Base-by-base conservation (phyloP, 305 asterid genomes). In the Plantago lanceolata region DNA sequence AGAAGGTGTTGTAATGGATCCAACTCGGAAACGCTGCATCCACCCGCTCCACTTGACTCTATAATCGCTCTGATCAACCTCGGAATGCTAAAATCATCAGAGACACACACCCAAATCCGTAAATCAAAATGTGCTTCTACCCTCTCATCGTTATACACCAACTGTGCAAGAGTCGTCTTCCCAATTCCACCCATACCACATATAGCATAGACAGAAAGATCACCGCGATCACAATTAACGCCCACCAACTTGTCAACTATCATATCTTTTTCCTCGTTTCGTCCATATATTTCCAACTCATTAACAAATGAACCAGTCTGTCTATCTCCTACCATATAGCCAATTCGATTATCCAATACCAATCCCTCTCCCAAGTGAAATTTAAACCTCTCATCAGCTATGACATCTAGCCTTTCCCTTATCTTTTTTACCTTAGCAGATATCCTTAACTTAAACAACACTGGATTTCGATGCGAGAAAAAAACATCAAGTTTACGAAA, bases 101-200 rank as follows among this genome's bases (percentile, higher is more conserved):
- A 76, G 17, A 76, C 82, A 48, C 78, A 56, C 15, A 75, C 67
- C 77, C 65, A 81, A 59, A 66, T 51, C 15, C 64, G 57, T 65
- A 63, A n/a, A 1, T 62, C 67, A 57, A 81, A 78, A 53, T 65
- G 55, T 16, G 1, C 19, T 16, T 56, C 37, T 0, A 51, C 73
- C 6, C 65, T 57, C 48, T 17, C 65, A 65, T 81, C 79, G 17
- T 76, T 78, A 50, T 73, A 81, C 20, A 76, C 66, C 29, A 70
- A 19, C 52, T 76, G 79, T 2, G 81, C 75, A 66, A 76, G 78
- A 0, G 84, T 65, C n/a, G n/a, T n/a, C n/a, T n/a, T n/a, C n/a
- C n/a, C n/a, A n/a, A n/a, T n/a, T n/a, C n/a, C n/a, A n/a, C 73
- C 73, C 78, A 76, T 76, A 4, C 78, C 78, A 53, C 55, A 53